phyloP scores from a whole-genome alignment of 768 basidiomycete species.

The Chiua virens region DNA sequence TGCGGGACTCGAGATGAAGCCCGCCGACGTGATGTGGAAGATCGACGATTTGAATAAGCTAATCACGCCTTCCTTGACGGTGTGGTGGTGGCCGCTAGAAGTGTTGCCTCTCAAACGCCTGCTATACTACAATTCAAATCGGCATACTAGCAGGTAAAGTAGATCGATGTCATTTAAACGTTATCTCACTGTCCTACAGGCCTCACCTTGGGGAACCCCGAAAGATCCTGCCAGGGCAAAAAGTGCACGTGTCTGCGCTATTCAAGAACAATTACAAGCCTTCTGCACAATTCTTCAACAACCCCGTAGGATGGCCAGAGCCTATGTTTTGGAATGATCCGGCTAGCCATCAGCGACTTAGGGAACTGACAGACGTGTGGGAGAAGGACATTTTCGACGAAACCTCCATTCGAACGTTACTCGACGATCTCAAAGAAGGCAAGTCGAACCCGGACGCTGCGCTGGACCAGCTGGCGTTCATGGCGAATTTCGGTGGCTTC shows the following conservation, averaged over 20 bases:
- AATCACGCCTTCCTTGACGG: slow-evolving; percentile 15
- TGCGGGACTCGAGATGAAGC: slow-evolving; percentile 23
- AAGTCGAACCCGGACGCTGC: slow-evolving; percentile 16
- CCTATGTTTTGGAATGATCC: slow-evolving; percentile 32
- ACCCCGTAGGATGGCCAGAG: slow-evolving; percentile 25
- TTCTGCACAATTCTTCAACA: slow-evolving; percentile 21
- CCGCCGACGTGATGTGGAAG: slow-evolving; percentile 29
- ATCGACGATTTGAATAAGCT: slow-evolving; percentile 25
- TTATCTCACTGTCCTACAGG: slow-evolving; percentile 14
- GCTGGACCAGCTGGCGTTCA: slow-evolving; percentile 29
- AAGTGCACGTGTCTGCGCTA: slow-evolving; percentile 31
- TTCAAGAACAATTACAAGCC: slow-evolving; percentile 33
- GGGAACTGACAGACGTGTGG: slow-evolving; percentile 20
- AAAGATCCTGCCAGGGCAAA: slow-evolving; percentile 29
- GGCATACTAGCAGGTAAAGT: slow-evolving; percentile 20
- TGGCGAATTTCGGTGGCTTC: slow-evolving; percentile 29
- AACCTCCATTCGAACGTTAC: slow-evolving; percentile 13
- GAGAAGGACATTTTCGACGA: slow-evolving; percentile 31
- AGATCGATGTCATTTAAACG: background rate
- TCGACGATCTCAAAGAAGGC: slow-evolving; percentile 17
- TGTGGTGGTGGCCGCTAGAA: slow-evolving; percentile 26
- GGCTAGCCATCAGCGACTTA: slow-evolving; percentile 18
- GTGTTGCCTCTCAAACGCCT: slow-evolving; percentile 23
- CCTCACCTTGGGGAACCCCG: slow-evolving; percentile 29
- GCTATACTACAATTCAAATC: slow-evolving; percentile 29